phyloP scores from a whole-genome alignment of 2,329 filamentous ascomycete genomes.

The Colletotrichum sp. region DNA sequence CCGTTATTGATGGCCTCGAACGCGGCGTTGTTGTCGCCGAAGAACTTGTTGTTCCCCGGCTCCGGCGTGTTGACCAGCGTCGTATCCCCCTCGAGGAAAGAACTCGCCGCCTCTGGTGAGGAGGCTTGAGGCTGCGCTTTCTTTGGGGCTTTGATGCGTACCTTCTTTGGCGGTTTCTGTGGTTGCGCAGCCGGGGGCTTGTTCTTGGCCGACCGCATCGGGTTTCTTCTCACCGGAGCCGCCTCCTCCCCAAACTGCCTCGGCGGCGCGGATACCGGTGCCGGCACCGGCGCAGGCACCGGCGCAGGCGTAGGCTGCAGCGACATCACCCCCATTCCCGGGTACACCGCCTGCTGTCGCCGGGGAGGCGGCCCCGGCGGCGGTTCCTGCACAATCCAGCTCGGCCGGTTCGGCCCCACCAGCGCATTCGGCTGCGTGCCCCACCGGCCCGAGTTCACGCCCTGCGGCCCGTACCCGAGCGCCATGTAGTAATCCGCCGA shows the following conservation, averaged over 20 bases:
- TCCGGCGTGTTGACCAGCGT: neutral
- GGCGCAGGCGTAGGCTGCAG: neutral
- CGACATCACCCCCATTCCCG: neutral
- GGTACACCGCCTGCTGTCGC: neutral
- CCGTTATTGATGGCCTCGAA: neutral
- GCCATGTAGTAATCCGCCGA: conserved; percentile 39
- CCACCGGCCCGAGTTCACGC: conserved; percentile 27
- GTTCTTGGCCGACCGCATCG: neutral
- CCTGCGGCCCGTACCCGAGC: conserved; percentile 31
- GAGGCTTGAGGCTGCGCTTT: neutral
- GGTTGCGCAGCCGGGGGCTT: neutral
- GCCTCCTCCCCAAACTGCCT: neutral
- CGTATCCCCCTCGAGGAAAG: neutral
- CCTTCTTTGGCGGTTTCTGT: neutral
- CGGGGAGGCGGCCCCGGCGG: neutral
- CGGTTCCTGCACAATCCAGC: conserved; percentile 17
- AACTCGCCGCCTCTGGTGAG: neutral
- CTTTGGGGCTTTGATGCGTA: neutral
- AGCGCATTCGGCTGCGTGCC: neutral
- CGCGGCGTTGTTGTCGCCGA: conserved; percentile 4
- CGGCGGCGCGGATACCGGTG: neutral
- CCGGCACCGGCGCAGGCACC: neutral
- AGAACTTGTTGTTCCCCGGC: neutral
- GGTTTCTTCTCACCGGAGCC: neutral
- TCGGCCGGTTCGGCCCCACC: conserved; percentile 11